phyloP scores from a whole-genome alignment of 345 rosid genomes.

The Kandelia obovata region DNA sequence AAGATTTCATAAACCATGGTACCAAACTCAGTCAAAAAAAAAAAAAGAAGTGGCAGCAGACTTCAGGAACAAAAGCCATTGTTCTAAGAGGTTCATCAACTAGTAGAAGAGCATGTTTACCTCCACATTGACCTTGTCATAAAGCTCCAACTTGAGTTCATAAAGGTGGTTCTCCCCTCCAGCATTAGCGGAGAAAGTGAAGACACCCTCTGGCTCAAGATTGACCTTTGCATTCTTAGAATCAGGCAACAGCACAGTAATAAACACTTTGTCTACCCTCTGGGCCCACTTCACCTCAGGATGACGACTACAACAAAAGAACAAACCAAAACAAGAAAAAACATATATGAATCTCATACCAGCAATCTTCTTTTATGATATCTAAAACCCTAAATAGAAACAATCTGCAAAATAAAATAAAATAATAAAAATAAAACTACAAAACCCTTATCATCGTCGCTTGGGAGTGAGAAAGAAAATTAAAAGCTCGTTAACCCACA shows the following conservation, averaged over 20 bases:
- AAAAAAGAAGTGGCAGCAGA: background rate
- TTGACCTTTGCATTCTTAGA: conserved; percentile 70
- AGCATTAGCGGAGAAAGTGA: conserved; percentile 67
- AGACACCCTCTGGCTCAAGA: conserved; percentile 71
- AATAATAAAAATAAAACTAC: too few species aligned
- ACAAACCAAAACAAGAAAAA: too few species aligned
- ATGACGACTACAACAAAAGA: conserved; percentile 51
- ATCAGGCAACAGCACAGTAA: conserved; percentile 66
- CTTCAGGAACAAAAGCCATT: too few species aligned
- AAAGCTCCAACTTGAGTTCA: conserved; percentile 75
- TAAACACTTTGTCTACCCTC: conserved; percentile 62
- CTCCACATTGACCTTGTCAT: conserved; percentile 79
- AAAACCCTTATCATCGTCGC: too few species aligned
- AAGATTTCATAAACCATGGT: too few species aligned
- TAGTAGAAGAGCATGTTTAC: conserved; percentile 26
- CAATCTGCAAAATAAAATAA: too few species aligned
- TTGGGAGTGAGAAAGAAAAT: background rate
- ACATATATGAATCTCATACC: background rate
- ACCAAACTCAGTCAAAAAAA: too few species aligned
- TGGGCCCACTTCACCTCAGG: conserved; percentile 92
- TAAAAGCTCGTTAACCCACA: background rate
- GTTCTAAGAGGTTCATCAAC: background rate
- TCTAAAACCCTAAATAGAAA: too few species aligned
- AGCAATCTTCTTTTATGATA: too few species aligned
- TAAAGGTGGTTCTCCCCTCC: conserved; percentile 54